Base-by-base conservation (phyloP, 805 yeast genomes). In the Nematodospora valgi region DNA sequence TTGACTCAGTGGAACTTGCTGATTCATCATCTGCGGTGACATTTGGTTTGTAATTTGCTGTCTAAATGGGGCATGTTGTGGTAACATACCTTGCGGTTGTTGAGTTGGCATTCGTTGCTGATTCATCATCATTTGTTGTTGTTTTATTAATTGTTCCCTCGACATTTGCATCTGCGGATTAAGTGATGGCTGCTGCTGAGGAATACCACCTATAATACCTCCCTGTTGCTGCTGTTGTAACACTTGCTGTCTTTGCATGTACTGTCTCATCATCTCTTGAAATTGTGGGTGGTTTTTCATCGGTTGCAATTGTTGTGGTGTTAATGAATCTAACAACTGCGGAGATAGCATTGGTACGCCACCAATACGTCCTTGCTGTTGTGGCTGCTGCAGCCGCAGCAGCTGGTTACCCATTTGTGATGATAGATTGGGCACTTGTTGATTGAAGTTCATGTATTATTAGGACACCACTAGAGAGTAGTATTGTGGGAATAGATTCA, bases 261-360 rank as follows among this genome's bases (percentile, higher is more conserved):
- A 65, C 41, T 53, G 57, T 32, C 62, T 49, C 56, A 70, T 52
- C 41, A 63, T 61, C 21, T 60, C 61, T 45, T 61, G 72, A 36
- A 62, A 60, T 42, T 65, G 72, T 3, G 70, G 68, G 45, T 65
- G 72, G 43, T 51, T 61, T 40, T 60, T 60, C 38, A 64, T 49
- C 38, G 62, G 70, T 43, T 65, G 70, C 27, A 64, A 54, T 37
- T 63, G 72, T 45, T 65, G 69, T 15, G 72, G 68, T 15, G 65
- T 50, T 25, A 65, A 46, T 34, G 62, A 61, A 5, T 58, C 52
- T 10, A 58, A 37, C 33, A 43, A 23, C 32, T 56, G 59, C 5
- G 59, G 56, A 9, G 56, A 56, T n/a, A 56, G 38, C 45, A 27
- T 28, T 23, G 37, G 38, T 8, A 35, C 4, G 9, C 32, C 34